Evolutionary conservation across 164 flowering plant genomes (phyloP).

Genomic region (Macadamia tetraphylla): DNA sequence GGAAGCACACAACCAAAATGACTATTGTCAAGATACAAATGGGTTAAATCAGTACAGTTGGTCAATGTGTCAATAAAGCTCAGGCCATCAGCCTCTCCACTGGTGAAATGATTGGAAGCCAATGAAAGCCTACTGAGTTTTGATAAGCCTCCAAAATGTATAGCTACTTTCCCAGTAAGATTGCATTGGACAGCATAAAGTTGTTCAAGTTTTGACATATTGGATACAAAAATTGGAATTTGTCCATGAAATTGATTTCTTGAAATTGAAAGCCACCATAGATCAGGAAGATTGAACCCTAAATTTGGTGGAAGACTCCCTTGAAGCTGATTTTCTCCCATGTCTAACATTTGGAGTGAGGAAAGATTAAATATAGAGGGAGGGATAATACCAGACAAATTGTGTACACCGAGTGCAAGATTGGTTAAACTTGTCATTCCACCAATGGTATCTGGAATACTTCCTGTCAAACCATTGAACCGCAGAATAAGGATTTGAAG

Average conservation of each 20-base stretch:
- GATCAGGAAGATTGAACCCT: slow-evolving; percentile 7
- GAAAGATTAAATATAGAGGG: slow-evolving; percentile 12
- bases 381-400: not conserved
- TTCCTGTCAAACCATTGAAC: not conserved
- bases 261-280: not conserved
- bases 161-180: slow-evolving; percentile 10
- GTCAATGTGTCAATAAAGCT: slow-evolving; percentile 7
- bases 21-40: not conserved
- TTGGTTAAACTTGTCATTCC: not conserved
- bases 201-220: not conserved
- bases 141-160: slow-evolving; percentile 7
- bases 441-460: not conserved
- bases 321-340: not conserved
- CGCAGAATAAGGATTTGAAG: not conserved
- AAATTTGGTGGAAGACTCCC: slow-evolving; percentile 6
- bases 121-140: not conserved
- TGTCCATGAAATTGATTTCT: not conserved
- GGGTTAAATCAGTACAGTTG: slow-evolving; percentile 14
- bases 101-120: not conserved
- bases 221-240: too few species aligned
- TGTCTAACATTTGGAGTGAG: not conserved
- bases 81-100: slow-evolving; percentile 1
- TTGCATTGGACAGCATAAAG: not conserved
- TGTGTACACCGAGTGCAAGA: not conserved
- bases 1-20: slow-evolving; percentile 5